Evolutionary conservation across 1,284 basidiomycete species (phyloP), one percentile per base, ranked within the genome.

Genomic region (Ustilago xerochloae): DNA sequence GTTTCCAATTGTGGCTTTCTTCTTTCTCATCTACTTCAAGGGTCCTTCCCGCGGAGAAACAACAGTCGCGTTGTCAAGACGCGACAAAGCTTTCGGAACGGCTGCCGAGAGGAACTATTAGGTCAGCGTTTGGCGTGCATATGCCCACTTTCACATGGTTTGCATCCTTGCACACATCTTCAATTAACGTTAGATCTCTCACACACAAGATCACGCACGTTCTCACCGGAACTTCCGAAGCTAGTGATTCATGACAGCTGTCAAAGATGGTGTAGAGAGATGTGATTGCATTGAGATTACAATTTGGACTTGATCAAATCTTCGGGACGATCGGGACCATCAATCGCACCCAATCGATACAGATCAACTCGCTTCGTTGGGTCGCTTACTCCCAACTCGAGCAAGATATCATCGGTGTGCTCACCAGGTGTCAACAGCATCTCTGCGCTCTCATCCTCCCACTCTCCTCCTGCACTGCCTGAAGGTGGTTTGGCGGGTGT

Each of bases 361-460:
- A 77, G 57, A 48, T 68, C 50, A 43, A 66, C 35, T n/a, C 73
- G 61, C 47, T 63, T 60, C 30, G 60, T 46, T 22, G 51, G 43
- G 20, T 66, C 63, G 20, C 47, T 47, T 38, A 69, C 59, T 9
- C 75, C 75, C 33, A 77, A 33, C 47, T 81, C 72, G 38, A 59
- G 41, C 20, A 85, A 55, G 18, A 85, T 74, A 18, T 76, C 75
- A 28, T 65, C 47, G 16, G 83, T 82, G 47, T 85, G 78, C 29
- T 76, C 71, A 9, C 84, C 84, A 1, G 84, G 77, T 12, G 66
- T 67, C 6, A 85, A 59, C 20, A 84, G 62, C 57, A 70, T 57
- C 29, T 69, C 65, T 8, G 62, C 60, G 8, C 52, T 36, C 6
- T 61, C 71, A 24, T 48, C 52, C 22, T 64, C 62, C 65, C 63